These are phyloP conservation scores for Mycosphaerella arachidis DNA, from an alignment of 2,329 filamentous ascomycete species.

Conservation along the genomic window DNA sequence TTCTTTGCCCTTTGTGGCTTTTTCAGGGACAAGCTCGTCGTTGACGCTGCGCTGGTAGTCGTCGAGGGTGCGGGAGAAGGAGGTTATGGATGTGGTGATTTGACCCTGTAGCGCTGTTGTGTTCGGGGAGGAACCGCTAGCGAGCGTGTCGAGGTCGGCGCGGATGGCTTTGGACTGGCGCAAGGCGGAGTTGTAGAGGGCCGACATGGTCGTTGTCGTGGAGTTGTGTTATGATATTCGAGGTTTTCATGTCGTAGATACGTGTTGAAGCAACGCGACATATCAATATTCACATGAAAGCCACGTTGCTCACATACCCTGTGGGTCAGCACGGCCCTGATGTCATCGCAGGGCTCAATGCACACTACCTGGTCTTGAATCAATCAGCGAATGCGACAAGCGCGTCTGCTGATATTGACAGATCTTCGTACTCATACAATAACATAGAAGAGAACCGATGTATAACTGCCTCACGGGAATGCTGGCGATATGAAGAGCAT, in stretches of 20 bases:
- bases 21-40: slow-evolving; percentile 83
- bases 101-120: slow-evolving; percentile 55
- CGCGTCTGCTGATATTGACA: no score
- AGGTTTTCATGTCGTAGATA: neutral
- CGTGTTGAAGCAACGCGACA: neutral
- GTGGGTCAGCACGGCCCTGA: no score
- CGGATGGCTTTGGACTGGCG: slow-evolving; percentile 79
- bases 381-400: no score
- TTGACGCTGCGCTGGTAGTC: slow-evolving; percentile 83
- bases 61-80: slow-evolving; percentile 85
- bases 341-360: no score
- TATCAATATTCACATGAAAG: neutral
- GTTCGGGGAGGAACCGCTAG: slow-evolving; percentile 57
- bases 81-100: slow-evolving; percentile 71
- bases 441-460: no score
- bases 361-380: no score
- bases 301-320: no score
- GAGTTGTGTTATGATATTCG: neutral
- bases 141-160: slow-evolving; percentile 68
- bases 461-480: neutral
- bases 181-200: slow-evolving; percentile 78
- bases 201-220: slow-evolving; percentile 27
- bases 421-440: no score
- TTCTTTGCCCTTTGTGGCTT: slow-evolving; percentile 85
- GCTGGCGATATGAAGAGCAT: slow-evolving; percentile 2